phyloP scores from a whole-genome alignment of 1,284 basidiomycete genomes.

The Tilletia setariae region DNA sequence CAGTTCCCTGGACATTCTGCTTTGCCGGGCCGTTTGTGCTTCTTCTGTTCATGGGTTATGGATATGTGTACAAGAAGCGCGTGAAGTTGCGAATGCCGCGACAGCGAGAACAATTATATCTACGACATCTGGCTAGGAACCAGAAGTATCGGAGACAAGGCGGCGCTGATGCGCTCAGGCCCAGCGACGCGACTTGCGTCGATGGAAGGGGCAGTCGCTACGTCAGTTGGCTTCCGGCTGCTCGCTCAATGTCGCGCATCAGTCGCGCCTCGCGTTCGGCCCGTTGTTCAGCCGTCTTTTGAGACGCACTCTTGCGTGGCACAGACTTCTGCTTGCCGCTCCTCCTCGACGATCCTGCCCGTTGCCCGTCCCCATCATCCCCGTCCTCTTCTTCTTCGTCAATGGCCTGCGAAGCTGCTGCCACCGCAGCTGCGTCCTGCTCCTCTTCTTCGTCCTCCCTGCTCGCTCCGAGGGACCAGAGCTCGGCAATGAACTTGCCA shows the following conservation, averaged over 20 bases:
- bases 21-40: too few species aligned
- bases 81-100: too few species aligned
- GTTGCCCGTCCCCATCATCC: background rate
- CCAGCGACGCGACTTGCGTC: too few species aligned
- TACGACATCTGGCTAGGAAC: too few species aligned
- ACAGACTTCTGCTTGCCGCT: conserved; percentile 1
- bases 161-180: too few species aligned
- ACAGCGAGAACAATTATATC: too few species aligned
- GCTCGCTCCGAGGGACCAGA: conserved; percentile 31
- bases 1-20: too few species aligned
- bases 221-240: conserved; percentile 10
- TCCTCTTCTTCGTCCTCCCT: conserved; percentile 18
- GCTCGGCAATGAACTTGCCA: conserved; percentile 40
- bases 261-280: background rate
- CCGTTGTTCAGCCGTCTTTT: background rate
- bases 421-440: conserved; percentile 14
- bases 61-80: too few species aligned
- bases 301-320: background rate
- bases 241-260: conserved; percentile 12
- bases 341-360: background rate
- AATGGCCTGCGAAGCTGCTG: background rate
- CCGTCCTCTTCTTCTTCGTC: background rate
- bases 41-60: too few species aligned
- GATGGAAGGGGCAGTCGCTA: background rate
- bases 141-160: too few species aligned